Evolutionary conservation across 331 rosid genomes (phyloP).

Genomic region (Pyrus hybrid): DNA sequence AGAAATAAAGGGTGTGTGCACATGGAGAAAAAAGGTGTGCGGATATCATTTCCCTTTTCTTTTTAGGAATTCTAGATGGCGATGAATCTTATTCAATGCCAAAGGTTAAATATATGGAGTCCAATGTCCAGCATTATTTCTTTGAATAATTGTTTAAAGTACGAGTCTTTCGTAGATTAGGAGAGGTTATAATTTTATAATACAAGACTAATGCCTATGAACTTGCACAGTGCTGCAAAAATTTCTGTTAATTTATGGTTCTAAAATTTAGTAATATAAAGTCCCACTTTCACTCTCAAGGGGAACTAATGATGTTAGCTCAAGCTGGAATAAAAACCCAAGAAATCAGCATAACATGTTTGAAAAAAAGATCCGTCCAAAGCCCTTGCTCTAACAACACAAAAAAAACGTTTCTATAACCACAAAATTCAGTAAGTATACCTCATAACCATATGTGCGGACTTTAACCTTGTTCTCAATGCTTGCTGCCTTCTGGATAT

Average conservation of each 20-base stretch:
- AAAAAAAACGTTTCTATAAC: neutral
- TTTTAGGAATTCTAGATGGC: neutral
- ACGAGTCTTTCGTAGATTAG: neutral
- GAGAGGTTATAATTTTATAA: neutral
- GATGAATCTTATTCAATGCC: neutral
- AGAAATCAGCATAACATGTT: neutral
- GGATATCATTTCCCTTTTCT: neutral
- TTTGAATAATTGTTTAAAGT: neutral
- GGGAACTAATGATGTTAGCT: neutral
- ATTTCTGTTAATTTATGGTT: neutral
- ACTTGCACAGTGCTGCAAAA: neutral
- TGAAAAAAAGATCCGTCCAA: neutral
- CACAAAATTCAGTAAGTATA: conserved; percentile 17
- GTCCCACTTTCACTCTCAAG: neutral
- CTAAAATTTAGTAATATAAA: neutral
- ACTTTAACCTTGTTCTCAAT: conserved; percentile 73
- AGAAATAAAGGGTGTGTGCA: neutral
- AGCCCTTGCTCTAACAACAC: neutral
- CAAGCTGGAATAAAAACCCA: neutral
- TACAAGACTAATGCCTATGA: neutral
- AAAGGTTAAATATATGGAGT: neutral
- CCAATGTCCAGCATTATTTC: neutral
- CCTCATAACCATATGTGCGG: conserved; percentile 92
- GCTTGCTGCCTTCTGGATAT: conserved; percentile 58
- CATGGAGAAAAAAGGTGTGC: neutral